These are phyloP conservation scores for Phytophthora pini DNA, from an alignment of 352 stramenopile species.

Conservation along the genomic window DNA sequence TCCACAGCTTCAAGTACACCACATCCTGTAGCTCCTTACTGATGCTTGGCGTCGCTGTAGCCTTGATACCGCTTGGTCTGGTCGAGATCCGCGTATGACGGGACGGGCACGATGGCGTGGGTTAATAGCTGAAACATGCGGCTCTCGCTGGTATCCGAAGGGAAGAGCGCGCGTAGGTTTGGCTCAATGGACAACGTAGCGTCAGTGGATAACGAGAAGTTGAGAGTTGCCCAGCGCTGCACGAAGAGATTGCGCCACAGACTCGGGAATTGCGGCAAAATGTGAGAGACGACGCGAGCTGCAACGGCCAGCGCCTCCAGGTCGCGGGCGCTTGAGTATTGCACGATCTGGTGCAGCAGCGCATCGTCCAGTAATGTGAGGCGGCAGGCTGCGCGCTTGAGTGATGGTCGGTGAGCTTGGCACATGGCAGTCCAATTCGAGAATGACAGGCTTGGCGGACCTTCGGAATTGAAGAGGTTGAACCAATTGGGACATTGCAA, in stretches of 20 bases:
- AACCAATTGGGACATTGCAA: slow-evolving; percentile 21
- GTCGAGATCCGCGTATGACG: slow-evolving; percentile 68
- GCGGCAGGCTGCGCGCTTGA: slow-evolving; percentile 22
- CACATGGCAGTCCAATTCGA: slow-evolving; percentile 28
- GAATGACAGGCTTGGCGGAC: slow-evolving; percentile 15
- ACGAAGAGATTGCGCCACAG: slow-evolving; percentile 71
- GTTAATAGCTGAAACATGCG: slow-evolving; percentile 76
- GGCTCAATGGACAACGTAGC: slow-evolving; percentile 38
- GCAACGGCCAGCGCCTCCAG: slow-evolving; percentile 61
- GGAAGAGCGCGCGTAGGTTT: slow-evolving; percentile 44
- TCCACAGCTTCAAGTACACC: background rate
- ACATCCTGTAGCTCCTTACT: slow-evolving; percentile 30
- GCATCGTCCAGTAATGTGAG: slow-evolving; percentile 56
- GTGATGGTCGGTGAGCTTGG: slow-evolving; percentile 18
- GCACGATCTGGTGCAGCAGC: slow-evolving; percentile 51
- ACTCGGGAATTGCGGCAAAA: slow-evolving; percentile 55
- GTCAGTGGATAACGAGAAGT: slow-evolving; percentile 51
- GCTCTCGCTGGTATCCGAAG: slow-evolving; percentile 50
- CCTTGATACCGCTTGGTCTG: slow-evolving; percentile 43
- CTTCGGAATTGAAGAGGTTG: slow-evolving; percentile 11
- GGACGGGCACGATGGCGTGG: slow-evolving; percentile 67
- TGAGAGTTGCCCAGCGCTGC: slow-evolving; percentile 66
- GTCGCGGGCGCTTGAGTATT: slow-evolving; percentile 49
- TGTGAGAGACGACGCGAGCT: slow-evolving; percentile 40
- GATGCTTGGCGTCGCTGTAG: slow-evolving; percentile 49